Percentiles rank a stretch among this genome's conserved stretches.
Conservation (phyloP, 495 filamentous ascomycete genomes). For the Aspergillus nanangensis region DNA sequence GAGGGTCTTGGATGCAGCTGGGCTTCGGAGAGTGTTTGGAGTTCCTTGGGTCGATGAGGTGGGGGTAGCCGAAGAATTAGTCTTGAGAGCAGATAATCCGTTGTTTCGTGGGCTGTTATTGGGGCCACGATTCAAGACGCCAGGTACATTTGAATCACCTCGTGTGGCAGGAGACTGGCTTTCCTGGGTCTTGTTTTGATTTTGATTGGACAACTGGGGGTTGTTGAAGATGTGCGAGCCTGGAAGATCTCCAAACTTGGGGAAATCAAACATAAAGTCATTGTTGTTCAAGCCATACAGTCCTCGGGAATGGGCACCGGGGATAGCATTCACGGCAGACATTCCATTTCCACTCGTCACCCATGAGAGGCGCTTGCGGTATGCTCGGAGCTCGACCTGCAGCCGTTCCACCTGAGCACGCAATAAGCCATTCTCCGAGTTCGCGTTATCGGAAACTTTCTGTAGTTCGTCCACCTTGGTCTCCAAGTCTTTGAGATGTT, state of each 20-base stretch:
- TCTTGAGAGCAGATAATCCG: slow-evolving; percentile 3
- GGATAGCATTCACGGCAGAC: slow-evolving; percentile 45
- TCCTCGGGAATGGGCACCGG: slow-evolving; percentile 30
- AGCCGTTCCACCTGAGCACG: slow-evolving; percentile 84
- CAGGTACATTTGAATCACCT: slow-evolving; percentile 25
- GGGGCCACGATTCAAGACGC: slow-evolving; percentile 27
- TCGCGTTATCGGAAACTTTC: slow-evolving; percentile 75
- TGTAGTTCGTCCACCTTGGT: slow-evolving; percentile 91
- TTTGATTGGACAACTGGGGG: slow-evolving; percentile 27
- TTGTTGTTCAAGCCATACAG: slow-evolving; percentile 57
- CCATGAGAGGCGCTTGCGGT: slow-evolving; percentile 76
- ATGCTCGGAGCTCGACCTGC: slow-evolving; percentile 80
- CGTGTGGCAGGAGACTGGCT: slow-evolving; percentile 9
- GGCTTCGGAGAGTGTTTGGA: slow-evolving; percentile 13
- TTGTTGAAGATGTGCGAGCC: slow-evolving; percentile 57
- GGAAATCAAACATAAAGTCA: slow-evolving; percentile 94
- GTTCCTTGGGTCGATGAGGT: background rate
- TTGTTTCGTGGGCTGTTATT: slow-evolving; percentile 10
- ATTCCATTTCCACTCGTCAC: slow-evolving; percentile 44
- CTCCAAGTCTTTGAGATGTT: slow-evolving; percentile 93
- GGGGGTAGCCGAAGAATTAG: background rate
- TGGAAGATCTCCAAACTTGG: slow-evolving; percentile 79
- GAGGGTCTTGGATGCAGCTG: slow-evolving; percentile 5
- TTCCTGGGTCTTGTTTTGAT: slow-evolving; percentile 26
- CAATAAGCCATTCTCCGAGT: slow-evolving; percentile 80